Conservation (phyloP, 768 basidiomycete species). For the Crucibulum laeve region DNA sequence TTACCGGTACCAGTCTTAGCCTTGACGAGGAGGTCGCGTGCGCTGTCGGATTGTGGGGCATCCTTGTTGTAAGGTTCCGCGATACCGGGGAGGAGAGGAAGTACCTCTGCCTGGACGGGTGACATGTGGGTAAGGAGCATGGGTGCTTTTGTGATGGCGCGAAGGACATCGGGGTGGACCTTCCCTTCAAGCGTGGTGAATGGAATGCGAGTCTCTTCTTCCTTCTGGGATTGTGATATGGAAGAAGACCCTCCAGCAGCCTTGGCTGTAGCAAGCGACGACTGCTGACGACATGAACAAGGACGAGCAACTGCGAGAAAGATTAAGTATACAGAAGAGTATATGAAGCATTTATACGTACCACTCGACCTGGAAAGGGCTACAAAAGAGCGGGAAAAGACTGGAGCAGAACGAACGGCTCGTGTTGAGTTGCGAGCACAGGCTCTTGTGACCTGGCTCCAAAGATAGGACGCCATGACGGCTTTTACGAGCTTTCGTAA, state of each 20-base stretch:
- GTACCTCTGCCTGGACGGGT: constrained; percentile 76
- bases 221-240: constrained; percentile 6
- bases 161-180: constrained; percentile 38
- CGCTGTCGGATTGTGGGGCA: constrained; percentile 14
- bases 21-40: constrained; percentile 78
- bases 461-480: constrained; percentile 16
- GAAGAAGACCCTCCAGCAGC: background rate
- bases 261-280: background rate
- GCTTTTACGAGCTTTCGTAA: background rate
- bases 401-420: constrained; percentile 16
- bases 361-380: constrained; percentile 14
- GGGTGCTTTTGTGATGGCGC: constrained; percentile 58
- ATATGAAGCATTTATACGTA: constrained; percentile 1
- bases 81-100: constrained; percentile 70
- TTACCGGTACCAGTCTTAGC: constrained; percentile 90
- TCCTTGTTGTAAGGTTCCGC: constrained; percentile 43
- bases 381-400: constrained; percentile 17
- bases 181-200: constrained; percentile 33
- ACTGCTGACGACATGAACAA: constrained; percentile 8
- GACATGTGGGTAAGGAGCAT: constrained; percentile 74
- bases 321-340: background rate
- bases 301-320: constrained; percentile 12
- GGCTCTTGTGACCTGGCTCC: constrained; percentile 16
- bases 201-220: constrained; percentile 16
- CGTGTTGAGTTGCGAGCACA: constrained; percentile 10